Percentiles rank a stretch among this genome's conserved stretches.
Conservation (phyloP, 352 stramenopile species). For the Pythium plurisporium region DNA sequence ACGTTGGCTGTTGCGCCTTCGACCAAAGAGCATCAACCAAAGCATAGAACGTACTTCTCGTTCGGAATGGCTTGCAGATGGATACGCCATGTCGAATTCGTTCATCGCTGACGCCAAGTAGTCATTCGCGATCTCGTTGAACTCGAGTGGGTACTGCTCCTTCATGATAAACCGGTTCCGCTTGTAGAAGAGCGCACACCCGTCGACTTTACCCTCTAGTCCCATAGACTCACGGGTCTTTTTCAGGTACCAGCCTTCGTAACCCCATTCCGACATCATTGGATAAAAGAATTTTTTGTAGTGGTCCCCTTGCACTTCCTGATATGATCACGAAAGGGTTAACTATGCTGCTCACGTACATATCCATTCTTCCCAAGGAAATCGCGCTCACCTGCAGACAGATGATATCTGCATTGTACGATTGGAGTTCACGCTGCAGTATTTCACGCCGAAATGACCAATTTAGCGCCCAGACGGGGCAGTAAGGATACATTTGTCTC, state of each 20-base stretch:
- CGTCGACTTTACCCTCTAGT: slow-evolving; percentile 96
- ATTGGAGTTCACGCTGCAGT: slow-evolving; percentile 86
- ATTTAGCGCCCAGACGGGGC: slow-evolving; percentile 94
- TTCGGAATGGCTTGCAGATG: slow-evolving; percentile 50
- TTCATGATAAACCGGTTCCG: slow-evolving; percentile 86
- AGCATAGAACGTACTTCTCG: slow-evolving; percentile 33
- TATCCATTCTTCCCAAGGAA: not conserved
- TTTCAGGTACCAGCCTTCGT: slow-evolving; percentile 97
- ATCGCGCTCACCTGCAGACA: slow-evolving; percentile 82
- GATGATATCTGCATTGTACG: slow-evolving; percentile 94
- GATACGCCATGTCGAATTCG: slow-evolving; percentile 77
- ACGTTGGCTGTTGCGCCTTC: too few species aligned
- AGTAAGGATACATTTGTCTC: slow-evolving; percentile 95
- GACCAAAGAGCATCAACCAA: too few species aligned
- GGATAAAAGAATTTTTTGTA: slow-evolving; percentile 97
- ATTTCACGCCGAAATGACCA: slow-evolving; percentile 95
- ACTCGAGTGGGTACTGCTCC: slow-evolving; percentile 94
- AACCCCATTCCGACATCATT: slow-evolving; percentile 93
- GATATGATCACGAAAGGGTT: slow-evolving; percentile 8
- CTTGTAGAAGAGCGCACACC: slow-evolving; percentile 98
- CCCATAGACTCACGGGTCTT: slow-evolving; percentile 98
- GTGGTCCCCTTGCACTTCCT: slow-evolving; percentile 98
- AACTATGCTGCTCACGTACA: not conserved
- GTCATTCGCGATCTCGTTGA: slow-evolving; percentile 92
- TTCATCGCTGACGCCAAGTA: slow-evolving; percentile 65